A percentile compares a stretch with the other conserved stretches of the same genome.
Conservation (phyloP, 116 monocot genomes). For the Zostera marina region DNA sequence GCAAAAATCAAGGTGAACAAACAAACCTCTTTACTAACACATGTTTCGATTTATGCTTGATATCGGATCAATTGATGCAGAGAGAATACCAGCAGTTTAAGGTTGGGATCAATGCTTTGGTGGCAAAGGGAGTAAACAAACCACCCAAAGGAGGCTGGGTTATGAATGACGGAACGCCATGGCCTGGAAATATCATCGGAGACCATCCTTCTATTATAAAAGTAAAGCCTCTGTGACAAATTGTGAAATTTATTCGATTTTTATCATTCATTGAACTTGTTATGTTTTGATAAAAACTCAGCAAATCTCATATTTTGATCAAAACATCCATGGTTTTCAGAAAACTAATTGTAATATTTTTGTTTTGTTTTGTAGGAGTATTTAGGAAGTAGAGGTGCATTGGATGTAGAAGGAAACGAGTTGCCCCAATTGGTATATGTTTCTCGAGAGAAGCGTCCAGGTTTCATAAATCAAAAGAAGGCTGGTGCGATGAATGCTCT, state of each 20-base stretch:
- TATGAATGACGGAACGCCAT: constrained; percentile 82
- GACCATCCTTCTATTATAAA: constrained; percentile 82
- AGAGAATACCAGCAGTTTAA: constrained; percentile 82
- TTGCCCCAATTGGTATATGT: constrained; percentile 75
- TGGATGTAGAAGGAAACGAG: constrained; percentile 70
- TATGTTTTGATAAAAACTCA: neutral
- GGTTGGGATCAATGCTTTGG: constrained; percentile 48
- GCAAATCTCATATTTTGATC: no score
- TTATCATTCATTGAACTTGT: neutral
- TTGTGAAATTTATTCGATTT: no score
- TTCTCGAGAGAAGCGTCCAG: constrained; percentile 87
- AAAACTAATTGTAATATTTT: no score
- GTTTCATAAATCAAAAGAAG: constrained; percentile 91
- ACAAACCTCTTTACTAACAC: neutral
- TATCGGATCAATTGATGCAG: constrained; percentile 11
- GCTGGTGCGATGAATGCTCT: constrained; percentile 98
- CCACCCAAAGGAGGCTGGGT: constrained; percentile 70
- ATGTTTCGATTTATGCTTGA: neutral
- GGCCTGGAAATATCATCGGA: constrained; percentile 74
- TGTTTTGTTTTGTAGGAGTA: constrained; percentile 39
- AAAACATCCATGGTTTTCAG: no score
- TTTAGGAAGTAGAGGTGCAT: constrained; percentile 71
- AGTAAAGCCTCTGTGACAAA: no score
- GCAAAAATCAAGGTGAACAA: constrained; percentile 27
- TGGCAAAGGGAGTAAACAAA: constrained; percentile 57